Evolutionary conservation across 2,329 filamentous ascomycete species (phyloP).

Genomic region (Xylariaceae sp.): DNA sequence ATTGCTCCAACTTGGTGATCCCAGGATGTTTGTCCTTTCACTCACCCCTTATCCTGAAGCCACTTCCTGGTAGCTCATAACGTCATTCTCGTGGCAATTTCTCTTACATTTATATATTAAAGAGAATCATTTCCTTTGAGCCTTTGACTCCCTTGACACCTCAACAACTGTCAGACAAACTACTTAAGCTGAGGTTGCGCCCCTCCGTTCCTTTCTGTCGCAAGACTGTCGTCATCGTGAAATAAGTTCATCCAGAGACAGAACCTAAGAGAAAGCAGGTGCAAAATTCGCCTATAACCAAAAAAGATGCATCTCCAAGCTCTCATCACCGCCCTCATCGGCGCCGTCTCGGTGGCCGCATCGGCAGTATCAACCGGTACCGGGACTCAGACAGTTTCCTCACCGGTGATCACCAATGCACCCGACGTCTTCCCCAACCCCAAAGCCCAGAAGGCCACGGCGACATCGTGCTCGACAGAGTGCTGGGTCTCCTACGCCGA

Average conservation of each 20-base stretch:
- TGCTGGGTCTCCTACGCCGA: constrained; percentile 16
- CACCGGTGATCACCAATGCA: constrained; percentile 8
- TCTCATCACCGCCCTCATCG: constrained; percentile 4
- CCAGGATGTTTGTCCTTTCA: no score
- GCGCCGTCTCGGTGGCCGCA: constrained; percentile 7
- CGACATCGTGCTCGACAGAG: constrained; percentile 9
- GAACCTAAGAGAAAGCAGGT: no score
- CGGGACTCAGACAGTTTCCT: no score
- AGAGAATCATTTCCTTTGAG: no score
- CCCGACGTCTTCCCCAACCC: background rate
- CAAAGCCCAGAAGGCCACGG: background rate
- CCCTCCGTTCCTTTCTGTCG: background rate
- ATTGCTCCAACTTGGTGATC: no score
- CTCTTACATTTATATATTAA: no score
- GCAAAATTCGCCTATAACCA: background rate
- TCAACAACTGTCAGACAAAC: no score
- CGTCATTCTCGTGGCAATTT: no score
- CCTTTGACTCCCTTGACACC: no score
- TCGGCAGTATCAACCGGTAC: background rate
- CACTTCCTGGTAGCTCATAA: no score
- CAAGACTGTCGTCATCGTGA: background rate
- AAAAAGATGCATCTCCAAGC: constrained; percentile 9
- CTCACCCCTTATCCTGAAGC: no score
- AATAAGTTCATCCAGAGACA: background rate
- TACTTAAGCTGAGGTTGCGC: constrained; percentile 1